Percentiles rank a stretch among this genome's conserved stretches.
These are phyloP conservation scores for Vittaforma corneae DNA, from an alignment of 371 early-diverging fungal genomes.

Conservation along the genomic window DNA sequence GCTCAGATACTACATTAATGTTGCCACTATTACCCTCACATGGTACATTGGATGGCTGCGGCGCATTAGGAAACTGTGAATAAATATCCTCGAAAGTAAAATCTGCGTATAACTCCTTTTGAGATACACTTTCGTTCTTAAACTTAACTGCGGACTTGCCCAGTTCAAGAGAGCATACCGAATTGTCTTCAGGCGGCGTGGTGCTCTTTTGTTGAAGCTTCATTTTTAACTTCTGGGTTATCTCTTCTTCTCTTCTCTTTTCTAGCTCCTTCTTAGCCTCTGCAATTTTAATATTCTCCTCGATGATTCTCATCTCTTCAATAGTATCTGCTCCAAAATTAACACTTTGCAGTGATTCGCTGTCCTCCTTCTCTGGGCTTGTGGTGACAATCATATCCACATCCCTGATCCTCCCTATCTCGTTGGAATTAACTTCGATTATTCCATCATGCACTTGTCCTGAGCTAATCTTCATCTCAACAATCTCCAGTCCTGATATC, in stretches of 20 bases:
- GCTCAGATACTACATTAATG: too few species aligned
- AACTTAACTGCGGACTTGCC: too few species aligned
- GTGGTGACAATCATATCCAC: neutral
- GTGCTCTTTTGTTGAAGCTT: too few species aligned
- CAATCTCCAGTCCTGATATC: conserved; percentile 29
- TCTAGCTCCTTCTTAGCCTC: conserved; percentile 6
- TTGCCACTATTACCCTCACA: too few species aligned
- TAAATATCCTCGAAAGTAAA: too few species aligned
- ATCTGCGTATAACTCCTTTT: too few species aligned
- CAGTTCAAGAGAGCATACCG: too few species aligned
- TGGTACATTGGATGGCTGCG: too few species aligned
- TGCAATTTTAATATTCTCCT: conserved; percentile 11
- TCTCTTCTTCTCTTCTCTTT: neutral
- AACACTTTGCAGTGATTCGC: neutral
- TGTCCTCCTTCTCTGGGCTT: neutral
- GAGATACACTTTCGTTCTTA: too few species aligned
- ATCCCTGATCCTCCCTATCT: conserved; percentile 4
- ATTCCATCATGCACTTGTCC: conserved; percentile 12
- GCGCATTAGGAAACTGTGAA: too few species aligned
- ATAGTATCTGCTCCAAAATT: conserved; percentile 19
- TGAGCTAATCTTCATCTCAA: conserved; percentile 1
- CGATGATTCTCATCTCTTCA: conserved; percentile 15
- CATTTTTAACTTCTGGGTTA: too few species aligned
- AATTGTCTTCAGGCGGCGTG: too few species aligned
- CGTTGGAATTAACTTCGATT: conserved; percentile 9